Conservation (phyloP, 495 filamentous ascomycete species). For the Penicillium pancosmium region DNA sequence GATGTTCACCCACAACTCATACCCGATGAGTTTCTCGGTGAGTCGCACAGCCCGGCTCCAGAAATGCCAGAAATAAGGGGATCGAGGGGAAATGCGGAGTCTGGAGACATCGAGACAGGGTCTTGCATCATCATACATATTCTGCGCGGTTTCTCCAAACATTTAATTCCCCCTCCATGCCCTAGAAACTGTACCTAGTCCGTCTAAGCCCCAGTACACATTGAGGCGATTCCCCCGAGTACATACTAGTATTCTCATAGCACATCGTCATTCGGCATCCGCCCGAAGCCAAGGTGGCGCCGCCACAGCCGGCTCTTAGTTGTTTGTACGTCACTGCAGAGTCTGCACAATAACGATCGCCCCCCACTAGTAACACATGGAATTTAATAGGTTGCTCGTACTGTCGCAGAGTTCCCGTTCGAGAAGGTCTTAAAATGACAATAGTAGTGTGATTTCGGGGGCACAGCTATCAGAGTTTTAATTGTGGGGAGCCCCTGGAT, state of each 20-base stretch:
- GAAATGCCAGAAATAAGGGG: slow-evolving; percentile 5
- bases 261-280: background rate
- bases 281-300: slow-evolving; percentile 18
- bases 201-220: background rate
- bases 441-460: slow-evolving; percentile 1
- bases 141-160: background rate
- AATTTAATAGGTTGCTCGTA: background rate
- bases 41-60: slow-evolving; percentile 13
- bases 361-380: background rate
- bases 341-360: slow-evolving; percentile 13
- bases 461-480: background rate
- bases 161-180: background rate
- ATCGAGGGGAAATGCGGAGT: slow-evolving; percentile 27
- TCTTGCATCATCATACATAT: slow-evolving; percentile 5
- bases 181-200: background rate
- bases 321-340: slow-evolving; percentile 24
- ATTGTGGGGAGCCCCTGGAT: background rate
- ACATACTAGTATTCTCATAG: background rate
- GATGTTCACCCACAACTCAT: slow-evolving; percentile 16
- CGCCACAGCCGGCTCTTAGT: slow-evolving; percentile 22
- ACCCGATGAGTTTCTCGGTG: slow-evolving; percentile 28
- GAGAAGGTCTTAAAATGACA: slow-evolving; percentile 5
- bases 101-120: slow-evolving; percentile 12
- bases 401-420: slow-evolving; percentile 4
- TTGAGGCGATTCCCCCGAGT: background rate